Conservation (phyloP, 345 rosid genomes). For the Pelargonium nanum region DNA sequence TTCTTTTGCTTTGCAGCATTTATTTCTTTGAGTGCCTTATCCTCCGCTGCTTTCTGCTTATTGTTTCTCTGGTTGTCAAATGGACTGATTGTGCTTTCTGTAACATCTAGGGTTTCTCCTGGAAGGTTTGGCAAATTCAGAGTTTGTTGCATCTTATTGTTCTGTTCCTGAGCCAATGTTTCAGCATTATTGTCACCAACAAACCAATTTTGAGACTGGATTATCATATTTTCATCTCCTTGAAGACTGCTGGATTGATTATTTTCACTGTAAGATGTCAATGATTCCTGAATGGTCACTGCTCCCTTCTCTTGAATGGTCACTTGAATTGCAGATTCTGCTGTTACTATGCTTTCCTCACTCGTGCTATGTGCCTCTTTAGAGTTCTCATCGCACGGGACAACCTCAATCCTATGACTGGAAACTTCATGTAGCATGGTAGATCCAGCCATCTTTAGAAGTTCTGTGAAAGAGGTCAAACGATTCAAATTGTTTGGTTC, state of each 20-base stretch:
- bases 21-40: slow-evolving; percentile 23
- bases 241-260: slow-evolving; percentile 11
- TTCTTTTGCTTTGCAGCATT: slow-evolving; percentile 31
- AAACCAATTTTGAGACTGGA: slow-evolving; percentile 16
- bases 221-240: slow-evolving; percentile 11
- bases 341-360: neutral
- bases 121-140: slow-evolving; percentile 15
- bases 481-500: slow-evolving; percentile 15
- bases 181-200: slow-evolving; percentile 18
- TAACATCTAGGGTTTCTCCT: slow-evolving; percentile 22
- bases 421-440: slow-evolving; percentile 18
- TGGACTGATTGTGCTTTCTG: slow-evolving; percentile 33
- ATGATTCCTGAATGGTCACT: neutral
- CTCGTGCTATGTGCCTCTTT: slow-evolving; percentile 8
- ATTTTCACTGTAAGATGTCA: neutral
- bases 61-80: slow-evolving; percentile 23
- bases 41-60: slow-evolving; percentile 17
- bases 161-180: slow-evolving; percentile 17
- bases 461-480: slow-evolving; percentile 41
- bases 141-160: slow-evolving; percentile 21
- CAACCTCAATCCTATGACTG: slow-evolving; percentile 16
- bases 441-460: slow-evolving; percentile 37
- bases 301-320: neutral
- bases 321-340: neutral
- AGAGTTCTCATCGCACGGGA: slow-evolving; percentile 19